Conservation (phyloP, 306 rosid genomes). For the Quercus agrifolia region DNA sequence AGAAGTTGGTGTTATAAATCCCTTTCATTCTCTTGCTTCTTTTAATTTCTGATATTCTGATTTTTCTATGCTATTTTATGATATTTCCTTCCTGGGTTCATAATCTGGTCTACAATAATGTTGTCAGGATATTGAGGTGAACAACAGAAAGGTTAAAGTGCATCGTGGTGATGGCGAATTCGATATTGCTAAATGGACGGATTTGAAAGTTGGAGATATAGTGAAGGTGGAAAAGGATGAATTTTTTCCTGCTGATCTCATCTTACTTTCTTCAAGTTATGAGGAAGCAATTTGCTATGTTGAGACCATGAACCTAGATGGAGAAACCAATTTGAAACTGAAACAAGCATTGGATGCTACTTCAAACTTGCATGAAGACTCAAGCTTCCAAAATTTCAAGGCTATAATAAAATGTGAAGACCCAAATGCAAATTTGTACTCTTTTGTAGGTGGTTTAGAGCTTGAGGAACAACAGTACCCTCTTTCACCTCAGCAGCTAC, state of each 20-base stretch:
- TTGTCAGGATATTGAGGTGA: conserved; percentile 83
- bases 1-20: neutral
- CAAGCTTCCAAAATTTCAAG: conserved; percentile 56
- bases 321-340: conserved; percentile 91
- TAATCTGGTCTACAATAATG: conserved; percentile 31
- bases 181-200: conserved; percentile 71
- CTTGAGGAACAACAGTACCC: conserved; percentile 64
- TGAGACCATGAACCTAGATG: conserved; percentile 92
- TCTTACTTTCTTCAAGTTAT: conserved; percentile 77
- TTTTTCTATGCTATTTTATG: conserved; percentile 9
- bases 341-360: conserved; percentile 77
- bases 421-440: conserved; percentile 90
- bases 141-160: conserved; percentile 78
- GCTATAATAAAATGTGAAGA: conserved; percentile 84
- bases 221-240: conserved; percentile 91
- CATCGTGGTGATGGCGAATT: conserved; percentile 62
- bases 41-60: neutral
- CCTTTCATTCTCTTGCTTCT: neutral
- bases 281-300: conserved; percentile 95
- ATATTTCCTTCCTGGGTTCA: neutral
- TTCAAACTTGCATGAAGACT: conserved; percentile 67
- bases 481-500: conserved; percentile 90
- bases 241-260: conserved; percentile 96
- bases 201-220: conserved; percentile 82
- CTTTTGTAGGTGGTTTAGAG: conserved; percentile 75